A percentile compares a stretch with the other conserved stretches of the same genome.
Evolutionary conservation across 495 filamentous ascomycete species (phyloP).

Genomic region (Xanthoparmelia taractica): DNA sequence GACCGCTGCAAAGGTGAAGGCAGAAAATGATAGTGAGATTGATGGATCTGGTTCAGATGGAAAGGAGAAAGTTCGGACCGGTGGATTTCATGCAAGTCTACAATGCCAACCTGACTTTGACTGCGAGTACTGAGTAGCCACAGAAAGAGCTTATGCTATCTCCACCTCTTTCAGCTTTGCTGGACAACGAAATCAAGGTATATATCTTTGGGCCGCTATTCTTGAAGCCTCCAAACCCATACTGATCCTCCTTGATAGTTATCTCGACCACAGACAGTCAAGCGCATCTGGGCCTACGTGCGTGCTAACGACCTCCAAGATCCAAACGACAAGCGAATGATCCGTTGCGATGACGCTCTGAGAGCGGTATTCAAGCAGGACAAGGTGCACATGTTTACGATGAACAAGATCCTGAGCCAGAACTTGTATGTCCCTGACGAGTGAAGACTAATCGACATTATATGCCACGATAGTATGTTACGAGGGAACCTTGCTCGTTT

Average conservation of each 20-base stretch:
- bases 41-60: slow-evolving; percentile 54
- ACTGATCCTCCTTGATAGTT: slow-evolving; percentile 45
- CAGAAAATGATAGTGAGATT: slow-evolving; percentile 72
- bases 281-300: slow-evolving; percentile 91
- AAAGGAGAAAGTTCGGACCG: slow-evolving; percentile 53
- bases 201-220: slow-evolving; percentile 17
- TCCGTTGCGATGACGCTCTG: slow-evolving; percentile 84
- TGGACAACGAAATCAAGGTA: slow-evolving; percentile 56
- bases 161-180: slow-evolving; percentile 53
- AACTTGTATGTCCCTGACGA: slow-evolving; percentile 61
- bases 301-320: slow-evolving; percentile 82
- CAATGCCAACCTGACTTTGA: background rate
- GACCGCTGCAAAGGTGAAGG: slow-evolving; percentile 60
- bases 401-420: slow-evolving; percentile 75
- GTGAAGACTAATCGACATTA: slow-evolving; percentile 26
- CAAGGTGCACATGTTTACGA: slow-evolving; percentile 94
- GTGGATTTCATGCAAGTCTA: slow-evolving; percentile 59
- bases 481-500: background rate
- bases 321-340: slow-evolving; percentile 82
- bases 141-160: slow-evolving; percentile 64
- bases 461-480: background rate
- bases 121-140: background rate
- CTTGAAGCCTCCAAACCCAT: background rate
- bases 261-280: slow-evolving; percentile 89
- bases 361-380: slow-evolving; percentile 83